These are phyloP conservation scores for Fistulifera pelliculosa DNA, from an alignment of 108 stramenopile species.

Conservation along the genomic window DNA sequence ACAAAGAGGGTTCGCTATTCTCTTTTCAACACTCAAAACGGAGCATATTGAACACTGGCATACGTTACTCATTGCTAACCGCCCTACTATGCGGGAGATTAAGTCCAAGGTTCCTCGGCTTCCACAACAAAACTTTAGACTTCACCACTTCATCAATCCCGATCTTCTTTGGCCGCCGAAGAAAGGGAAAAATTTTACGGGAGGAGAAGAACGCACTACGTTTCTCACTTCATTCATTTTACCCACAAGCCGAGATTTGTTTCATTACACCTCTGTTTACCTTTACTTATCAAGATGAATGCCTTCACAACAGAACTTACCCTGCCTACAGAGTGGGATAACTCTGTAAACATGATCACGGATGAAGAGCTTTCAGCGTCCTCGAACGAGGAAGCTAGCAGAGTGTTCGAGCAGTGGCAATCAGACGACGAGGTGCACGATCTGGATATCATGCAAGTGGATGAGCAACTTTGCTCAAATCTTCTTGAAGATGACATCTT, in stretches of 20 bases:
- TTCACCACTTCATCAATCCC: no score
- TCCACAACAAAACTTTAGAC: no score
- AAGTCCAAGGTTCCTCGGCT: no score
- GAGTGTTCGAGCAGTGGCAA: constrained; percentile 44
- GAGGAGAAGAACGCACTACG: no score
- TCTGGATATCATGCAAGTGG: constrained; percentile 37
- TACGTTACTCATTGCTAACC: no score
- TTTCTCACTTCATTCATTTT: no score
- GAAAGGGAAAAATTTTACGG: no score
- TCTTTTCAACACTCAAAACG: no score
- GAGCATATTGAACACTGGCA: no score
- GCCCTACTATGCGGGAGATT: no score
- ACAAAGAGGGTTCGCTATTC: no score
- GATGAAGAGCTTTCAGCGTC: constrained; percentile 30
- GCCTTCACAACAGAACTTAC: constrained; percentile 9
- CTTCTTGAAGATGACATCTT: constrained; percentile 41
- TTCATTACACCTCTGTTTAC: background rate
- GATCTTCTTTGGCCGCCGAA: no score
- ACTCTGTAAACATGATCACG: constrained; percentile 1
- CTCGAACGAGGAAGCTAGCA: constrained; percentile 33
- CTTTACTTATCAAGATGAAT: background rate
- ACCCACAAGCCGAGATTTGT: constrained; percentile 4
- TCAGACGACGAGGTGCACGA: constrained; percentile 16
- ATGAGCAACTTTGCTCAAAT: constrained; percentile 44
- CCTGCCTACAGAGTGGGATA: constrained; percentile 22